phyloP scores from a whole-genome alignment of 1,284 basidiomycete species.

The Anthracocystis setariae region DNA sequence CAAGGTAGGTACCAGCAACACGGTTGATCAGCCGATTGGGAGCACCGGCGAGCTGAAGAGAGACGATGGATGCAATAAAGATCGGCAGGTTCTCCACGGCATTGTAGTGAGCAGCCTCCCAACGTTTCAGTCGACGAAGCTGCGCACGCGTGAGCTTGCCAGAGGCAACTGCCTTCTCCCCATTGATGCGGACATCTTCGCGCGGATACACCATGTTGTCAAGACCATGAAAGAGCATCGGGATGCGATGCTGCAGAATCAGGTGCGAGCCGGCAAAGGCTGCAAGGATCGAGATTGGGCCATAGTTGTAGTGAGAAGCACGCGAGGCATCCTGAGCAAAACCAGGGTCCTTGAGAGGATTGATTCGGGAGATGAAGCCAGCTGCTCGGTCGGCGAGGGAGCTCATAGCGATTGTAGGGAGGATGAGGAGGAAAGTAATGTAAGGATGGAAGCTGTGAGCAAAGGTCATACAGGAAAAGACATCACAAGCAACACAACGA shows the following conservation, averaged over 20 bases:
- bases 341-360: slow-evolving; percentile 42
- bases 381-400: slow-evolving; percentile 35
- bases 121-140: slow-evolving; percentile 44
- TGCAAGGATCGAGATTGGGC: slow-evolving; percentile 47
- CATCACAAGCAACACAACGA: no score
- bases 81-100: slow-evolving; percentile 43
- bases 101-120: slow-evolving; percentile 54
- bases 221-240: slow-evolving; percentile 45
- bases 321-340: slow-evolving; percentile 38
- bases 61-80: slow-evolving; percentile 46
- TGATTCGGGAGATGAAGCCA: slow-evolving; percentile 38
- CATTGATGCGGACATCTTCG: slow-evolving; percentile 35
- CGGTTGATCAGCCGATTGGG: slow-evolving; percentile 47
- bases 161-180: slow-evolving; percentile 39
- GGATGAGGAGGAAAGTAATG: not conserved
- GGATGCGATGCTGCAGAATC: slow-evolving; percentile 44
- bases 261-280: slow-evolving; percentile 51
- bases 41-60: slow-evolving; percentile 43
- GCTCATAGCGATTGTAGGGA: slow-evolving; percentile 19
- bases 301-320: slow-evolving; percentile 39
- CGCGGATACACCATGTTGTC: slow-evolving; percentile 49
- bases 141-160: slow-evolving; percentile 41
- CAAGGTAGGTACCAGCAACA: slow-evolving; percentile 34
- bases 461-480: not conserved
- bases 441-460: not conserved